Conservation (phyloP, 2,329 filamentous ascomycete species). For the Thielaviopsis ethacetica region DNA sequence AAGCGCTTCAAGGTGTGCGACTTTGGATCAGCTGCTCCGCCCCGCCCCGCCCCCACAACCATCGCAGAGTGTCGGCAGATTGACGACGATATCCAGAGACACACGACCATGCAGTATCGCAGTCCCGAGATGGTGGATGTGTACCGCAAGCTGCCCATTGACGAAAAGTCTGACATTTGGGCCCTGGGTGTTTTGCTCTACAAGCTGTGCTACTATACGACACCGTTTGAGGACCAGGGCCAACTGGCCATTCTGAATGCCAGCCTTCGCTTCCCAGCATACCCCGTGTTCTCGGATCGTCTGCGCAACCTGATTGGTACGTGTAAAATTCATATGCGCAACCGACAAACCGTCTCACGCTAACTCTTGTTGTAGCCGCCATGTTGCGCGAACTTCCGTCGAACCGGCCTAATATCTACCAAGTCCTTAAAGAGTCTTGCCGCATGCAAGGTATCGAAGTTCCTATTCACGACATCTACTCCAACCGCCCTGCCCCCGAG, state of each 20-base stretch:
- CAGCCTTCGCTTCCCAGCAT: slow-evolving; percentile 76
- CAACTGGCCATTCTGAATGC: slow-evolving; percentile 96
- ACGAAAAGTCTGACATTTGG: slow-evolving; percentile 99
- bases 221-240: slow-evolving; percentile 92
- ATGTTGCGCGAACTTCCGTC: slow-evolving; percentile 80
- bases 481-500: slow-evolving; percentile 47
- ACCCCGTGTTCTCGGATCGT: slow-evolving; percentile 78
- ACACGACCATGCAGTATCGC: slow-evolving; percentile 92
- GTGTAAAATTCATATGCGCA: background rate
- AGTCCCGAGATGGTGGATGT: slow-evolving; percentile 99
- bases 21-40: slow-evolving; percentile 81
- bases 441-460: slow-evolving; percentile 74
- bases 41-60: slow-evolving; percentile 69
- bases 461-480: slow-evolving; percentile 78
- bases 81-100: slow-evolving; percentile 92
- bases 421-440: slow-evolving; percentile 76
- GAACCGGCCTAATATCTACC: slow-evolving; percentile 77
- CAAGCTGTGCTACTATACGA: slow-evolving; percentile 98
- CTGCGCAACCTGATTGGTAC: slow-evolving; percentile 79
- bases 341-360: background rate
- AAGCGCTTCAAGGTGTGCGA: slow-evolving; percentile 91
- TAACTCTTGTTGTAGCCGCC: slow-evolving; percentile 38
- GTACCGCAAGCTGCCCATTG: slow-evolving; percentile 87
- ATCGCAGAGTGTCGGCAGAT: slow-evolving; percentile 80
- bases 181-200: slow-evolving; percentile 87